Evolutionary conservation across 2,329 filamentous ascomycete genomes (phyloP).

Genomic region (Aspergillus sp.): DNA sequence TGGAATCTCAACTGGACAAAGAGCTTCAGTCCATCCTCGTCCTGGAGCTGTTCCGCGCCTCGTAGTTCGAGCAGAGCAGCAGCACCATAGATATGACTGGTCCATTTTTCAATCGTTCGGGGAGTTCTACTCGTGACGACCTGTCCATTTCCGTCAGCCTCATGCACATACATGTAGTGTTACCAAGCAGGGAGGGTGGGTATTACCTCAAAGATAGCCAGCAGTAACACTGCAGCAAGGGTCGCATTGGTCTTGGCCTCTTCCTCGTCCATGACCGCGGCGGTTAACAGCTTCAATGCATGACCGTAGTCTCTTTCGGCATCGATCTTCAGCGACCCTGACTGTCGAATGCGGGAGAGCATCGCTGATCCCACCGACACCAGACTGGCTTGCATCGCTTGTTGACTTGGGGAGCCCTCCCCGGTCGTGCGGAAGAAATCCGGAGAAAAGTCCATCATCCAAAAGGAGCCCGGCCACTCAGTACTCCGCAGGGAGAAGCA

Average conservation of each 20-base stretch:
- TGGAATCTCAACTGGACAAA: slow-evolving; percentile 59
- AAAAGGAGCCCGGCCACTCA: slow-evolving; percentile 28
- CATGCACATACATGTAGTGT: neutral
- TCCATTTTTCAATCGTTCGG: slow-evolving; percentile 51
- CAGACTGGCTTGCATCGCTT: slow-evolving; percentile 49
- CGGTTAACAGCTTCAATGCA: slow-evolving; percentile 48
- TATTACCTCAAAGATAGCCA: slow-evolving; percentile 62
- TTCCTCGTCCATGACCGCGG: slow-evolving; percentile 30
- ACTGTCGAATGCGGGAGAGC: slow-evolving; percentile 54
- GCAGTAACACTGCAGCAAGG: slow-evolving; percentile 55
- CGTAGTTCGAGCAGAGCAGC: slow-evolving; percentile 55
- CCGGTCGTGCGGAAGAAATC: slow-evolving; percentile 19
- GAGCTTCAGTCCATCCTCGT: slow-evolving; percentile 49
- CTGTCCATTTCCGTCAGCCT: slow-evolving; percentile 16
- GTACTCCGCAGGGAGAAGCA: slow-evolving; percentile 38
- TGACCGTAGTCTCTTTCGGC: slow-evolving; percentile 56
- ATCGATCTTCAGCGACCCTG: slow-evolving; percentile 46
- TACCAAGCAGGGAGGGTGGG: neutral
- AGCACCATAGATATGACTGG: slow-evolving; percentile 60
- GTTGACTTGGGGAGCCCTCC: slow-evolving; percentile 22
- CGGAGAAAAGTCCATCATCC: slow-evolving; percentile 23
- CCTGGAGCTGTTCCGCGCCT: slow-evolving; percentile 38
- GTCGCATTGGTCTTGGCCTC: slow-evolving; percentile 43
- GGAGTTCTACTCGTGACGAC: slow-evolving; percentile 42
- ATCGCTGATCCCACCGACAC: slow-evolving; percentile 59